phyloP scores from a whole-genome alignment of 306 rosid species.

The Senna tora region DNA sequence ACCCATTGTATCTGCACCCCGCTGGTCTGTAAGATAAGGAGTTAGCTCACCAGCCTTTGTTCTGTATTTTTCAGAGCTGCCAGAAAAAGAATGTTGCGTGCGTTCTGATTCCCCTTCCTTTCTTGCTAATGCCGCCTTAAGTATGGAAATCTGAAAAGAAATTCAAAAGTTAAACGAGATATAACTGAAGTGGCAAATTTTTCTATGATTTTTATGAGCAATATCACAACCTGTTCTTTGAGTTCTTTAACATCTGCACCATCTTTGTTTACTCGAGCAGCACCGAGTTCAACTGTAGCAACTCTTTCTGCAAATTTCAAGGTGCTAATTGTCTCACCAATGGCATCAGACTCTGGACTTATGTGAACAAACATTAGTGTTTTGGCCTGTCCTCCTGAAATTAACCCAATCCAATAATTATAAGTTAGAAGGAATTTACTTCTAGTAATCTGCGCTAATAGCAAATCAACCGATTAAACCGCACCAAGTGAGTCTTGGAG shows the following conservation, averaged over 20 bases:
- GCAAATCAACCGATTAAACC: conserved; percentile 31
- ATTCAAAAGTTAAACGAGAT: conserved; percentile 20
- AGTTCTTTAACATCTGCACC: conserved; percentile 82
- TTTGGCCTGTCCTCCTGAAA: conserved; percentile 95
- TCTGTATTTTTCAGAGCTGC: conserved; percentile 67
- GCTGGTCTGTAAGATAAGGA: conserved; percentile 55
- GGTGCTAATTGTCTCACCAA: conserved; percentile 87
- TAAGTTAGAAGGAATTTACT: background rate
- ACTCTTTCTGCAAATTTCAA: conserved; percentile 96
- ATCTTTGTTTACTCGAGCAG: conserved; percentile 92
- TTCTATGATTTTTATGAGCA: conserved; percentile 30
- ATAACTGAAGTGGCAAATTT: background rate
- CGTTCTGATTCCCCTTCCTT: conserved; percentile 60
- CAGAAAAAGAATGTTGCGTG: conserved; percentile 47
- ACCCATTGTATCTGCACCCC: conserved; percentile 44
- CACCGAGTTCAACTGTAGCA: conserved; percentile 94
- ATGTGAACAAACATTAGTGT: conserved; percentile 97
- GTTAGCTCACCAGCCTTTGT: conserved; percentile 55
- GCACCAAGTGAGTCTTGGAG: conserved; percentile 98
- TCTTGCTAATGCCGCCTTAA: conserved; percentile 78
- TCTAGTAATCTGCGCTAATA: conserved; percentile 3
- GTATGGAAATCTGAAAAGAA: conserved; percentile 67
- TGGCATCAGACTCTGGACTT: conserved; percentile 83
- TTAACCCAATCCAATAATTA: conserved; percentile 30
- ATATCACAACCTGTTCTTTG: conserved; percentile 73